Percentiles rank a stretch among this genome's conserved stretches.
phyloP scores from a whole-genome alignment of 1,284 basidiomycete species.

The Veloboletus limbatus region DNA sequence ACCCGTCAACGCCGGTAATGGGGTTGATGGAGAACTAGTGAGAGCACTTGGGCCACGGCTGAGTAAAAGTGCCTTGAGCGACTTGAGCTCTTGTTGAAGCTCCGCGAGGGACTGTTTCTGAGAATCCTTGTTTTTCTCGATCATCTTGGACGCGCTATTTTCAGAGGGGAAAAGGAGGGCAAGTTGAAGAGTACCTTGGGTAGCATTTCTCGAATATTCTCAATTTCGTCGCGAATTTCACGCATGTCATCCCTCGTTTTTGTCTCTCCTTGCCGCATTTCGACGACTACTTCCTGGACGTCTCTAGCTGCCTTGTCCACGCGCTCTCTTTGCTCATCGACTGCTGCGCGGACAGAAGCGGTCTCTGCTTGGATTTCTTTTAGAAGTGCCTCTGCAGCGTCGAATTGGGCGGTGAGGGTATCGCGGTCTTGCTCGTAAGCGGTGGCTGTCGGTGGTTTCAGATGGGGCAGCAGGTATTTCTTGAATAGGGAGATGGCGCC shows the following conservation, averaged over 20 bases:
- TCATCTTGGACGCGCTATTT: slow-evolving; percentile 58
- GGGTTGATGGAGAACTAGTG: slow-evolving; percentile 49
- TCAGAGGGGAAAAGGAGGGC: slow-evolving; percentile 7
- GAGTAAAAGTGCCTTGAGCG: slow-evolving; percentile 89
- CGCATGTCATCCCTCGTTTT: slow-evolving; percentile 88
- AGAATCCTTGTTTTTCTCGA: slow-evolving; percentile 88
- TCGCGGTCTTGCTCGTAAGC: slow-evolving; percentile 90
- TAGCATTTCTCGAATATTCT: slow-evolving; percentile 86
- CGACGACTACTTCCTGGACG: slow-evolving; percentile 75
- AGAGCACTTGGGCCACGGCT: slow-evolving; percentile 48
- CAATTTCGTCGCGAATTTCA: slow-evolving; percentile 89
- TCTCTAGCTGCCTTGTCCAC: slow-evolving; percentile 79
- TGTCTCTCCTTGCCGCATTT: slow-evolving; percentile 76
- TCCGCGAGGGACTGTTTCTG: slow-evolving; percentile 79
- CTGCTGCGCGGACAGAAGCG: slow-evolving; percentile 65
- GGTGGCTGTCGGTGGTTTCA: slow-evolving; percentile 84
- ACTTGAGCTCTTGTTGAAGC: slow-evolving; percentile 93
- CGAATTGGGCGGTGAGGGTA: slow-evolving; percentile 87
- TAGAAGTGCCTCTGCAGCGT: slow-evolving; percentile 82
- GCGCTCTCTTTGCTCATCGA: slow-evolving; percentile 80
- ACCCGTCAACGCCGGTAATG: slow-evolving; percentile 43
- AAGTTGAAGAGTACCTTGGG: slow-evolving; percentile 63
- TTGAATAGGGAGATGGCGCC: slow-evolving; percentile 84
- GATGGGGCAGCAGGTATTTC: slow-evolving; percentile 92
- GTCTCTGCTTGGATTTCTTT: slow-evolving; percentile 83